Evolutionary conservation across 2,329 filamentous ascomycete species (phyloP).

Genomic region (Penicillium palitans): DNA sequence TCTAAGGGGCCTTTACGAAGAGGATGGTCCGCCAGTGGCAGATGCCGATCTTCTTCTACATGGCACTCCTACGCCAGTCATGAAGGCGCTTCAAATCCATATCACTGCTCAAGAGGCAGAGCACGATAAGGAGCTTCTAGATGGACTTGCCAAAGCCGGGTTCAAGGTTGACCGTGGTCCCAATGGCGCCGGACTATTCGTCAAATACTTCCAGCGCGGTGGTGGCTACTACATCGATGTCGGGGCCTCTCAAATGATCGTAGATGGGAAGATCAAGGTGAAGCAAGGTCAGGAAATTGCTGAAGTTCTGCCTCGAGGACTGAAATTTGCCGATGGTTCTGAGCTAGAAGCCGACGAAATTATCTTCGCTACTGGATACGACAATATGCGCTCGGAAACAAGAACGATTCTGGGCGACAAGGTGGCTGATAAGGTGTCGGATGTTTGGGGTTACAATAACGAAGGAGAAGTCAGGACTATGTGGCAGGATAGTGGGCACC

Average conservation of each 20-base stretch:
- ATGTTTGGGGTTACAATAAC: background rate
- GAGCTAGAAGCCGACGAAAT: background rate
- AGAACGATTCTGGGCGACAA: background rate
- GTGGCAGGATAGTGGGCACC: background rate
- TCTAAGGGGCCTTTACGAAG: background rate
- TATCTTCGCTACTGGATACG: background rate
- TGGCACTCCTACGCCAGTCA: background rate
- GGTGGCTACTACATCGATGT: background rate
- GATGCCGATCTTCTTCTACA: background rate
- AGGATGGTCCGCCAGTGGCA: background rate
- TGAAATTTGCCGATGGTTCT: background rate
- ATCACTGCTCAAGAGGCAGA: background rate
- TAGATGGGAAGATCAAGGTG: conserved; percentile 64
- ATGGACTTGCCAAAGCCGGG: background rate
- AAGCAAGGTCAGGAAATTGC: conserved; percentile 62
- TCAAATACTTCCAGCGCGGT: background rate
- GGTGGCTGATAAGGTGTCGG: background rate
- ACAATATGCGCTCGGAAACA: background rate
- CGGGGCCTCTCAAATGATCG: conserved; percentile 51
- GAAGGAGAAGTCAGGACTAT: background rate
- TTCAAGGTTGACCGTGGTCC: background rate
- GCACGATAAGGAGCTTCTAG: background rate
- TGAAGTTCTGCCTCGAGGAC: conserved; percentile 46
- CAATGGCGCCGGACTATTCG: background rate
- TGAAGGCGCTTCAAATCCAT: background rate